Evolutionary conservation across 2,329 filamentous ascomycete species (phyloP).

Genomic region (Xylogone sp.): DNA sequence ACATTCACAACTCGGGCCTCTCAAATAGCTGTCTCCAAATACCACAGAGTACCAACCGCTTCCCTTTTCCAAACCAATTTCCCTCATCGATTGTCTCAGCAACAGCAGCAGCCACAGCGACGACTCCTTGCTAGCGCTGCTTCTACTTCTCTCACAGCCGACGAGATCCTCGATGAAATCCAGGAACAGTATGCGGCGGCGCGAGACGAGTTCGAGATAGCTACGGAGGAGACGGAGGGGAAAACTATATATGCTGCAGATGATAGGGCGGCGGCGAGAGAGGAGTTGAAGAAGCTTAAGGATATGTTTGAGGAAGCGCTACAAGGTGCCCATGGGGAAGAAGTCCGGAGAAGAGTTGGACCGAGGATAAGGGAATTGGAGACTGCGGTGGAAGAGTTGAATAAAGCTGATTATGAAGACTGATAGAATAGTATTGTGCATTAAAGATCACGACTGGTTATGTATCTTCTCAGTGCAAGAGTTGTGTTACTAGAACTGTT

Average conservation of each 20-base stretch:
- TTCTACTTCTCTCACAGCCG: constrained; percentile 9
- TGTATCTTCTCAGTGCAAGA: background rate
- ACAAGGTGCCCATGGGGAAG: constrained; percentile 32
- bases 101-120: background rate
- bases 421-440: constrained; percentile 10
- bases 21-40: background rate
- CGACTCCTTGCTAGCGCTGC: background rate
- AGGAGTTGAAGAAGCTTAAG: constrained; percentile 36
- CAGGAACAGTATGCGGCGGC: constrained; percentile 36
- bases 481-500: background rate
- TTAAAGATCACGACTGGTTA: background rate
- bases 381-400: constrained; percentile 37
- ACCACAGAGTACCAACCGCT: background rate
- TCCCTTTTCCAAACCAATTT: constrained; percentile 1
- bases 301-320: constrained; percentile 26
- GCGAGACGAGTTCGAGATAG: constrained; percentile 46
- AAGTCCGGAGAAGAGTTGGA: constrained; percentile 39
- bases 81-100: constrained; percentile 3
- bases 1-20: background rate
- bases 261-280: constrained; percentile 40
- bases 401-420: constrained; percentile 35
- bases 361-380: constrained; percentile 41
- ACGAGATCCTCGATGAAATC: constrained; percentile 20
- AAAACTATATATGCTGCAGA: constrained; percentile 41
- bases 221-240: constrained; percentile 40